phyloP scores from a whole-genome alignment of 2,329 filamentous ascomycete species.

The Colletotrichum camelliae region DNA sequence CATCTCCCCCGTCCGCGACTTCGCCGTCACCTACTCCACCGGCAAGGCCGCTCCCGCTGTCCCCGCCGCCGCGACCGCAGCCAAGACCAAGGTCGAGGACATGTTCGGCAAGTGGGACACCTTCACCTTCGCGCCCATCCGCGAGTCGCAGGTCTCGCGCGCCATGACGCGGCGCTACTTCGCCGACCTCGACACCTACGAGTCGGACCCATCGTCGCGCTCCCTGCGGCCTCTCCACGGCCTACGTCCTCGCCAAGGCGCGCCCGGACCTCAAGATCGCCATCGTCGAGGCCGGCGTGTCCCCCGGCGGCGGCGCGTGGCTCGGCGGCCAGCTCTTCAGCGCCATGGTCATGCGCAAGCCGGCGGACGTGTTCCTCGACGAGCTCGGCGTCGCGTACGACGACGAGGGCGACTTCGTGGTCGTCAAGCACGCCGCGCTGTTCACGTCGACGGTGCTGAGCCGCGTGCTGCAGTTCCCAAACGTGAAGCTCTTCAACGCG shows the following conservation, averaged over 20 bases:
- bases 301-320: constrained; percentile 89
- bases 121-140: constrained; percentile 86
- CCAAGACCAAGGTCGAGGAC: constrained; percentile 53
- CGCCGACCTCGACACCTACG: constrained; percentile 83
- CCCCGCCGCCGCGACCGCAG: constrained; percentile 51
- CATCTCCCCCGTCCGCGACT: constrained; percentile 58
- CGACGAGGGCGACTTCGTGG: constrained; percentile 79
- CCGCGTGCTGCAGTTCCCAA: constrained; percentile 83
- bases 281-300: constrained; percentile 86
- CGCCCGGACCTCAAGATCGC: constrained; percentile 92
- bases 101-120: constrained; percentile 74
- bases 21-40: constrained; percentile 35
- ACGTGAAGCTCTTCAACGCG: constrained; percentile 96
- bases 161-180: constrained; percentile 97
- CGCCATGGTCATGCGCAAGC: constrained; percentile 95
- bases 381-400: constrained; percentile 87
- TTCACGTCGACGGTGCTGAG: constrained; percentile 89
- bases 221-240: constrained; percentile 84
- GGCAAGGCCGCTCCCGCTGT: constrained; percentile 45
- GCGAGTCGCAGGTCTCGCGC: constrained; percentile 89
- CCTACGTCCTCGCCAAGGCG: constrained; percentile 82
- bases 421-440: constrained; percentile 91
- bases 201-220: constrained; percentile 93
- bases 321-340: constrained; percentile 93
- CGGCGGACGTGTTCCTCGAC: constrained; percentile 81